Conservation (phyloP, 2,329 filamentous ascomycete genomes). For the Lachnellula willkommii region DNA sequence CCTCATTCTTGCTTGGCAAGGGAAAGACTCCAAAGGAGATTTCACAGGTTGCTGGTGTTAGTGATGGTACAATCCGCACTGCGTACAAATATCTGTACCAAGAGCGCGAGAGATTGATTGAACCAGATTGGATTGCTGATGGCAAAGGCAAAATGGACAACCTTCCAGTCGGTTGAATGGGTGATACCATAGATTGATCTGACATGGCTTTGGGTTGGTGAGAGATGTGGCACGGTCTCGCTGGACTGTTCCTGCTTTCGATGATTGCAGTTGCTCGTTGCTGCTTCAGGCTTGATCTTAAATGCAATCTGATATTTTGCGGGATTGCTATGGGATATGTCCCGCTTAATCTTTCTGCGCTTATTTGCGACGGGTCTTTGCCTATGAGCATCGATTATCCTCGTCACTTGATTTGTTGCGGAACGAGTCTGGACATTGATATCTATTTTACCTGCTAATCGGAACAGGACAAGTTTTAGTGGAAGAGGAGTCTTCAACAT, state of each 20-base stretch:
- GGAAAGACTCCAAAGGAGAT: slow-evolving; percentile 81
- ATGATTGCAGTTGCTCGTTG: slow-evolving; percentile 13
- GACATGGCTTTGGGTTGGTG: not conserved
- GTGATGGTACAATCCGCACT: slow-evolving; percentile 93
- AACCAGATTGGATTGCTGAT: slow-evolving; percentile 66
- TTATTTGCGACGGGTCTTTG: slow-evolving; percentile 1
- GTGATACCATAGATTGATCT: slow-evolving; percentile 24
- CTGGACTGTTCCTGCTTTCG: not conserved
- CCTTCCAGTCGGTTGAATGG: slow-evolving; percentile 48
- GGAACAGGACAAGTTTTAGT: slow-evolving; percentile 2
- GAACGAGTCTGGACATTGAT: slow-evolving; percentile 10
- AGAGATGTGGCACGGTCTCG: not conserved
- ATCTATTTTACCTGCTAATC: slow-evolving; percentile 8
- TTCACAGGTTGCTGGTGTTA: slow-evolving; percentile 76
- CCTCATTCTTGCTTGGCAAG: slow-evolving; percentile 78
- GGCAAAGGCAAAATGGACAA: slow-evolving; percentile 66
- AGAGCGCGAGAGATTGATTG: slow-evolving; percentile 68
- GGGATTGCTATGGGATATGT: not conserved
- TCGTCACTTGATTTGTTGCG: slow-evolving; percentile 16
- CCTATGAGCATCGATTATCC: slow-evolving; percentile 8
- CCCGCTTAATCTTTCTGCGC: not conserved
- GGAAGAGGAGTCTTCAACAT: slow-evolving; percentile 5
- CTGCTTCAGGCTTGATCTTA: slow-evolving; percentile 2
- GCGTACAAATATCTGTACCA: slow-evolving; percentile 86
- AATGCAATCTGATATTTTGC: not conserved